Percentiles rank a stretch among this genome's conserved stretches.
Evolutionary conservation across 2,329 filamentous ascomycete genomes (phyloP).

Genomic region (Cryphonectria carpinicola): DNA sequence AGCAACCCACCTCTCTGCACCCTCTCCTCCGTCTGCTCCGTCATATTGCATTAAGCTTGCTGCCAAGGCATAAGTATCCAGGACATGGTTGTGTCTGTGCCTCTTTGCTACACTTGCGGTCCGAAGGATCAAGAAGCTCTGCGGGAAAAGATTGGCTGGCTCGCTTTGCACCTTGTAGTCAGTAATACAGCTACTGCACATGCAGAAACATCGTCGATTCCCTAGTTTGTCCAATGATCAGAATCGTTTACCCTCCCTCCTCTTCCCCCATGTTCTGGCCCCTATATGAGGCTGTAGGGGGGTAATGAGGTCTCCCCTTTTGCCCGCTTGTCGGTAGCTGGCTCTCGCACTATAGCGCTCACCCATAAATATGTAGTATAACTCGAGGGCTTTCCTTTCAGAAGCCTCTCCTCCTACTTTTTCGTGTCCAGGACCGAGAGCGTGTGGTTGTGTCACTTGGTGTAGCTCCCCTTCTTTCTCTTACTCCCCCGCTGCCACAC

Average conservation of each 20-base stretch:
- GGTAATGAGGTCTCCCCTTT: not conserved
- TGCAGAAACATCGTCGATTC: constrained; percentile 7
- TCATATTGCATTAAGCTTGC: not conserved
- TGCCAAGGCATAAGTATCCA: not conserved
- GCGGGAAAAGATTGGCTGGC: constrained; percentile 12
- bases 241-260: not conserved
- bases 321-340: not conserved
- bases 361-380: not conserved
- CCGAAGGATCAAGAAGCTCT: not conserved
- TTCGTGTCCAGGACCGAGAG: not conserved
- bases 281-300: not conserved
- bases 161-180: not conserved
- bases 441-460: not conserved
- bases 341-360: too few species aligned
- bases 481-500: not conserved
- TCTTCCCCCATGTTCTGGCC: not conserved
- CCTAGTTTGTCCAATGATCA: constrained; percentile 15
- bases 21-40: not conserved
- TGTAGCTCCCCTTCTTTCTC: not conserved
- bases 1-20: not conserved
- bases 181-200: constrained; percentile 17
- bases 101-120: not conserved
- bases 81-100: not conserved
- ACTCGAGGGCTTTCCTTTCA: not conserved
- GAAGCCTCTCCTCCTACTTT: not conserved